Percentiles rank a stretch among this genome's conserved stretches.
Evolutionary conservation across 495 filamentous ascomycete species (phyloP).

Genomic region (Lophiostoma macrostomum): DNA sequence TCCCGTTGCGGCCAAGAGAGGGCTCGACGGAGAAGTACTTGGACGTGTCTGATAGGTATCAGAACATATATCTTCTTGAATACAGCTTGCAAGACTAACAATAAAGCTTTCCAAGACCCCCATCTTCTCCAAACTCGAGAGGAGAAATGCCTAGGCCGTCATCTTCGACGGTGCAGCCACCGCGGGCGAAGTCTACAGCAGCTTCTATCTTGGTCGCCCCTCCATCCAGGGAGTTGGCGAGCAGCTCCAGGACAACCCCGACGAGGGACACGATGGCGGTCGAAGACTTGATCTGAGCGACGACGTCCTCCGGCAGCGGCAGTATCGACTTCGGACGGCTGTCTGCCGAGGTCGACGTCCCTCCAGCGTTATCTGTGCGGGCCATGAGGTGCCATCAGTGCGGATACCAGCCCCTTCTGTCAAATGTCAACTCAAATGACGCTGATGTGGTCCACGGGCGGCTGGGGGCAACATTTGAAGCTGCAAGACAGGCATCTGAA

Average conservation of each 20-base stretch:
- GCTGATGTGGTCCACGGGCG: no score
- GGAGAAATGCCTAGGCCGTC: constrained; percentile 78
- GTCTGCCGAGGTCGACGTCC: no score
- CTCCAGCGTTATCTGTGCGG: not conserved
- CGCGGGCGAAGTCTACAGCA: constrained; percentile 70
- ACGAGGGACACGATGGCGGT: constrained; percentile 71
- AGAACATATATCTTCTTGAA: constrained; percentile 16
- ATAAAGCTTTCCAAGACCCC: constrained; percentile 72
- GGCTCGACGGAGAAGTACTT: constrained; percentile 51
- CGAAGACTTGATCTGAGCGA: constrained; percentile 86
- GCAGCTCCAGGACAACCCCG: constrained; percentile 67
- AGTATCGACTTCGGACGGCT: constrained; percentile 48
- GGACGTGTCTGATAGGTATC: constrained; percentile 61
- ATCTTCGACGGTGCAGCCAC: constrained; percentile 82
- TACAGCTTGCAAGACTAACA: constrained; percentile 8
- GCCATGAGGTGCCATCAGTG: constrained; percentile 2
- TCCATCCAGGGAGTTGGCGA: constrained; percentile 86
- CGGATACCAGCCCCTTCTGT: not conserved
- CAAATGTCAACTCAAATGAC: no score
- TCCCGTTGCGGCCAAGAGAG: constrained; percentile 65
- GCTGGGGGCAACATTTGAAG: no score
- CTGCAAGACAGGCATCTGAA: no score
- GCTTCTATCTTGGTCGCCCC: constrained; percentile 66
- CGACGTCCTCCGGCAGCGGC: constrained; percentile 69
- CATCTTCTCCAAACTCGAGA: constrained; percentile 62